phyloP scores from a whole-genome alignment of 2,329 filamentous ascomycete species.

The Pseudovirgaria hyperparasitica region DNA sequence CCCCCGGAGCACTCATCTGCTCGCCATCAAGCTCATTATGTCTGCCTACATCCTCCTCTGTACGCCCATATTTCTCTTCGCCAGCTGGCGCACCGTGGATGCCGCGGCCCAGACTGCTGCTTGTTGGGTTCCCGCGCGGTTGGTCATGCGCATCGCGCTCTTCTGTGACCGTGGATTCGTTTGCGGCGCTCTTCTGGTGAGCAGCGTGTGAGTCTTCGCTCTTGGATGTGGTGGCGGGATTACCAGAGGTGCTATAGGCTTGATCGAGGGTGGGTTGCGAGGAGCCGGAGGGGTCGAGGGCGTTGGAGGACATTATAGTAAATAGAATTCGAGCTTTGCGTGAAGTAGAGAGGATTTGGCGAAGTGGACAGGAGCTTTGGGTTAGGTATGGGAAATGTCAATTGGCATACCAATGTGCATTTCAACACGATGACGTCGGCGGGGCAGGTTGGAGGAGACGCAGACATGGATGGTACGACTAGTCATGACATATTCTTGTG shows the following conservation, averaged over 20 bases:
- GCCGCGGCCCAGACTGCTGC: slow-evolving; percentile 27
- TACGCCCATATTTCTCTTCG: slow-evolving; percentile 29
- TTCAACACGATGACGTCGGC: slow-evolving; percentile 17
- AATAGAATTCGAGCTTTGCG: neutral
- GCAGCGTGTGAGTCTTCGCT: slow-evolving; percentile 21
- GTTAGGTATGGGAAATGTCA: neutral
- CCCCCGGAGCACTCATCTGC: slow-evolving; percentile 36
- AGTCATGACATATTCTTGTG: no score
- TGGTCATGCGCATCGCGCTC: slow-evolving; percentile 27
- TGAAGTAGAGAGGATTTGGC: neutral
- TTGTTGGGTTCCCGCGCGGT: slow-evolving; percentile 20
- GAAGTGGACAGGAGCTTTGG: neutral
- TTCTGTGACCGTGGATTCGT: slow-evolving; percentile 12
- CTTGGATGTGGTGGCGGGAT: slow-evolving; percentile 30
- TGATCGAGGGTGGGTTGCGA: slow-evolving; percentile 31
- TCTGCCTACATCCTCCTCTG: slow-evolving; percentile 28
- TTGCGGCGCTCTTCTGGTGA: slow-evolving; percentile 21
- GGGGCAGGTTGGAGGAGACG: slow-evolving; percentile 8
- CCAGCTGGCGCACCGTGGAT: slow-evolving; percentile 30
- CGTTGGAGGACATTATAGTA: slow-evolving; percentile 28
- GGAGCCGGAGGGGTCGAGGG: slow-evolving; percentile 26
- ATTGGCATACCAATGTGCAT: slow-evolving; percentile 4
- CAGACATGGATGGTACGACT: neutral
- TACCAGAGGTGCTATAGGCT: slow-evolving; percentile 34
- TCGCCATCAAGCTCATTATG: slow-evolving; percentile 33